Base-by-base conservation (phyloP, 352 stramenopile species). In the Aphanomyces cochlioides region DNA sequence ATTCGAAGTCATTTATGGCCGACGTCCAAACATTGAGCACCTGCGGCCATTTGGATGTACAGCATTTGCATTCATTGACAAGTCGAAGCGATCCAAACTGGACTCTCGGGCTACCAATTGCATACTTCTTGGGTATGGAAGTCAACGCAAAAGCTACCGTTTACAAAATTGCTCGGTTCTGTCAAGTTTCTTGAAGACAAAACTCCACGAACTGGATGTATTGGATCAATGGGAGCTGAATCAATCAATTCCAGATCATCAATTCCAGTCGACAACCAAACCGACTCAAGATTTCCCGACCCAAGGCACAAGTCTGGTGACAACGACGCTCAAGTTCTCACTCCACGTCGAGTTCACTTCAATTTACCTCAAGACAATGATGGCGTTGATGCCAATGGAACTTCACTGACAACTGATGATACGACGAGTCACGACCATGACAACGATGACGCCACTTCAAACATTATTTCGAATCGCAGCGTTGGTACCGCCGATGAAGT, bases 1-100 rank as follows among this genome's bases (percentile, higher is more conserved):
- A 1, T 73, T 67, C 38, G 72, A 76, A 60, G 6, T 47, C 1
- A 41, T 75, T 2, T 40, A 36, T 34, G 56, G 65, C 5, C 50
- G 41, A 7, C 57, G 56, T 43, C 66, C 72, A 13, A 7, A 7
- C 15, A 8, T 74, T 0, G 50, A 75, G 38, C 59, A 76, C 19
- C 34, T 74, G 10, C 48, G 68, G 4, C 63, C 69, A 1, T 75
- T 74, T 53, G 73, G 59, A 21, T 71, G 61, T 15, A 64, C 21
- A 38, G 48, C 34, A 2, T 78, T 56, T 50, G 54, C 69, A 21
- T 45, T 61, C 47, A 36, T 76, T 2, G 70, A 71, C 40, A 78
- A 76, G 40, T 21, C 15, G 0, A 13, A 69, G 1, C 43, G 66
- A 1, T 72, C 40, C 1, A 76, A 78, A 39, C 67, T 43, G 38